Evolutionary conservation across 371 early-diverging fungal species (phyloP), one percentile per base, ranked within the genome.

Genomic region (Funneliformis caledonium): DNA sequence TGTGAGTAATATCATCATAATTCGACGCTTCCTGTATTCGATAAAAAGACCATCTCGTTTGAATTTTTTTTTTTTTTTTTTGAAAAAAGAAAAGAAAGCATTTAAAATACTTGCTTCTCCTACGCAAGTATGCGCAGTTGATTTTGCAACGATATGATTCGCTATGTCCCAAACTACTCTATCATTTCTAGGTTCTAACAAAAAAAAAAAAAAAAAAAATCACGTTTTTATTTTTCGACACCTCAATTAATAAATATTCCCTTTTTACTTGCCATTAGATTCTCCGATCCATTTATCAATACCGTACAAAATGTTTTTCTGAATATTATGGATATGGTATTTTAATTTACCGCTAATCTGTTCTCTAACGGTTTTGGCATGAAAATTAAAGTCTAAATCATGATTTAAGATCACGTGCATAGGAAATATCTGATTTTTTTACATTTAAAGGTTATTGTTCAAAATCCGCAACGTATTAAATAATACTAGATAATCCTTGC

Each of bases 261-360:
- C 10, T 31, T 22, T 50, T 50, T 12, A 64, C 70, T 70, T 45
- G 43, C 70, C 47, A 33, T 52, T 22, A 74, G 56, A 74, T 14
- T 74, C 74, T 22, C 74, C 74, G 56, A 74, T 74, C 22, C 9
- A 22, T 31, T 31, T 45, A 74, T 74, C 74, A 9, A 74, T 47
- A 52, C 12, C 16, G 9, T 64, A 11, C 9, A 8, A 4, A 64
- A 64, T 37, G 31, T 74, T 47, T 74, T 74, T 48, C 26, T 43
- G 59, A 12, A 56, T 31, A 4, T 12, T 4, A 37, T 50, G 11
- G 2, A 52, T 12, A 37, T 22, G 74, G 7, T 11, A 37, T 37
- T 14, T 56, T 33, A 56, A 74, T 74, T 56, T 56, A 22, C 56
- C 37, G n/a, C 8, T 59, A 0, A 74, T 74, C 10, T 16, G 52